These are phyloP conservation scores for Skeletonema marinoi DNA, from an alignment of 108 stramenopile species.

Conservation along the genomic window DNA sequence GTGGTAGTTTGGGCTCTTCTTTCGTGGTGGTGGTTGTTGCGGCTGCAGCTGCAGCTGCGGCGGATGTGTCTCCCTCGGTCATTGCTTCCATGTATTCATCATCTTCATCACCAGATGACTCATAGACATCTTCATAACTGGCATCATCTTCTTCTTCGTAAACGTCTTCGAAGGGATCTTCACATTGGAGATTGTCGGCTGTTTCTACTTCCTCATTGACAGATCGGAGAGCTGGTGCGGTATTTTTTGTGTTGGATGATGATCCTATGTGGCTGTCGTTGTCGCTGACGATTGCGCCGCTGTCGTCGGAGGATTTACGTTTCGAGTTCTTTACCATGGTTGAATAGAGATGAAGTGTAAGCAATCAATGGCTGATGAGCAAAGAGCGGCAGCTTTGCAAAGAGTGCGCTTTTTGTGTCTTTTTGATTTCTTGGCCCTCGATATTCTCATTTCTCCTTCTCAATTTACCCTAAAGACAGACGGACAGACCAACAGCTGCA, in stretches of 20 bases:
- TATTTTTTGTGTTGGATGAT: not conserved
- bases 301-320: constrained; percentile 24
- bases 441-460: not conserved
- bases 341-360: not conserved
- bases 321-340: constrained; percentile 78
- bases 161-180: constrained; percentile 88
- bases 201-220: constrained; percentile 49
- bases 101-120: constrained; percentile 53
- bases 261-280: not conserved
- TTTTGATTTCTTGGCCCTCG: not conserved
- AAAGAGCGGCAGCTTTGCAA: no score
- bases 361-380: not conserved
- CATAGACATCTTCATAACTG: constrained; percentile 61
- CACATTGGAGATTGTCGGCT: constrained; percentile 68
- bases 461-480: not conserved
- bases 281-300: constrained; percentile 1
- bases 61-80: constrained; percentile 29
- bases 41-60: constrained; percentile 42
- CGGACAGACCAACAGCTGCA: not conserved
- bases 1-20: not conserved
- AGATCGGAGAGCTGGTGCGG: constrained; percentile 23
- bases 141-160: constrained; percentile 62
- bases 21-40: constrained; percentile 38
- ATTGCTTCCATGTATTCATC: constrained; percentile 44
- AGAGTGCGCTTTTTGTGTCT: not conserved